phyloP scores from a whole-genome alignment of 176 grass and related monocot species.

The Puya raimondii region DNA sequence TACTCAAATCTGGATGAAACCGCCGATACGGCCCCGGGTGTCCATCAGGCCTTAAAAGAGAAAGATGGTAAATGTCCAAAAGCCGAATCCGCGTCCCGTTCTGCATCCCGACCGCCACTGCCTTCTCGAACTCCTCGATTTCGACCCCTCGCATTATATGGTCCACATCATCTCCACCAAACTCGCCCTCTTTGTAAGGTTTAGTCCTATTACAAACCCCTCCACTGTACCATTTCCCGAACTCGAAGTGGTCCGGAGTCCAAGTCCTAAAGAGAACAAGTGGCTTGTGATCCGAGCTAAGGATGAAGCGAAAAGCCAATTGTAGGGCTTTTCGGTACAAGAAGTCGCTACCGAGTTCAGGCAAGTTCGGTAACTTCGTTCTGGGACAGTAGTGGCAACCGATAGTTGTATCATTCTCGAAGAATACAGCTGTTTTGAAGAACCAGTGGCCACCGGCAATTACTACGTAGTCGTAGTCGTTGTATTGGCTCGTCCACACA shows the following conservation, averaged over 20 bases:
- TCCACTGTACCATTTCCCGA: conserved; percentile 63
- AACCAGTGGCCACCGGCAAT: conserved; percentile 93
- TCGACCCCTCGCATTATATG: conserved; percentile 54
- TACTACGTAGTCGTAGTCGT: conserved; percentile 55
- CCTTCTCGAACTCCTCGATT: conserved; percentile 56
- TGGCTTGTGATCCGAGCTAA: conserved; percentile 43
- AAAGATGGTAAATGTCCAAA: conserved; percentile 60
- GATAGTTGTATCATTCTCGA: conserved; percentile 38
- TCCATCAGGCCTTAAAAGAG: conserved; percentile 61
- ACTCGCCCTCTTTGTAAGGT: conserved; percentile 50
- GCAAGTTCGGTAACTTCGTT: conserved; percentile 43
- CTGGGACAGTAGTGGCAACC: conserved; percentile 65
- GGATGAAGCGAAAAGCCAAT: conserved; percentile 47
- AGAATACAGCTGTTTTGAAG: conserved; percentile 62
- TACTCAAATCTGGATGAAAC: conserved; percentile 48
- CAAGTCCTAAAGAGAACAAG: conserved; percentile 64
- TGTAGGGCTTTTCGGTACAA: conserved; percentile 37
- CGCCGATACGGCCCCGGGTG: conserved; percentile 63
- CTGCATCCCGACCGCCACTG: background rate
- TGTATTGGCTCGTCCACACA: conserved; percentile 50
- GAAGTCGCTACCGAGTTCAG: conserved; percentile 31
- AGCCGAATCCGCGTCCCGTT: conserved; percentile 29
- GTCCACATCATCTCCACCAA: conserved; percentile 31
- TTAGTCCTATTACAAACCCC: conserved; percentile 55
- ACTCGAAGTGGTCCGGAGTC: conserved; percentile 67